Evolutionary conservation across 2,329 filamentous ascomycete genomes (phyloP).

Genomic region (Lachnellula cervina): DNA sequence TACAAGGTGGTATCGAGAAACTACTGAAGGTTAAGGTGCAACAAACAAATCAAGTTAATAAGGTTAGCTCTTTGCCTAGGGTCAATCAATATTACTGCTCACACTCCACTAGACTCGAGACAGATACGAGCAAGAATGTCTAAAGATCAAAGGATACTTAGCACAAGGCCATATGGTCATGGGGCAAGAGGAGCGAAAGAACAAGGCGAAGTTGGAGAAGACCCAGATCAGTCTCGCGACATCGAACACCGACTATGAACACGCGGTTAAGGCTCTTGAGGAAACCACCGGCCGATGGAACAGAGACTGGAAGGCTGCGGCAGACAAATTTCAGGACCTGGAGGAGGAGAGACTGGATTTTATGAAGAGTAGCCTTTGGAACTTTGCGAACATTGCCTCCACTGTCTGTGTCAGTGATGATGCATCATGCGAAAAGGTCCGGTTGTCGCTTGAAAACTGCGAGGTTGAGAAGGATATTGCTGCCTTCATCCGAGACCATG

Average conservation of each 20-base stretch:
- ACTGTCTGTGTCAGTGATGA: slow-evolving; percentile 98
- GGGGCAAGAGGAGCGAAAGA: slow-evolving; percentile 98
- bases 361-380: slow-evolving; percentile 96
- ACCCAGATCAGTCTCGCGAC: slow-evolving; percentile 91
- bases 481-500: slow-evolving; percentile 79
- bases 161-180: slow-evolving; percentile 99
- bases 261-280: slow-evolving; percentile 85
- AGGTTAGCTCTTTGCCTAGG: slow-evolving; percentile 49
- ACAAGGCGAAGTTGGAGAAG: slow-evolving; percentile 98
- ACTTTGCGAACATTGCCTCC: slow-evolving; percentile 93
- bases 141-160: slow-evolving; percentile 97
- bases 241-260: slow-evolving; percentile 90
- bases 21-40: slow-evolving; percentile 88
- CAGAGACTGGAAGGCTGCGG: slow-evolving; percentile 94
- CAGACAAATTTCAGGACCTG: slow-evolving; percentile 98
- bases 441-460: slow-evolving; percentile 86
- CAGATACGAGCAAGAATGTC: slow-evolving; percentile 92
- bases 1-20: slow-evolving; percentile 91
- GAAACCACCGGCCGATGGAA: slow-evolving; percentile 97
- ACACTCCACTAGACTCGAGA: slow-evolving; percentile 63
- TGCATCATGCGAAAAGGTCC: slow-evolving; percentile 91
- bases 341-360: slow-evolving; percentile 97
- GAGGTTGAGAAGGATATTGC: slow-evolving; percentile 95
- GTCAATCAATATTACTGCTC: not conserved
- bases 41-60: slow-evolving; percentile 87